phyloP scores from a whole-genome alignment of 139 green algal genomes.

The Tetraselmis chui region DNA sequence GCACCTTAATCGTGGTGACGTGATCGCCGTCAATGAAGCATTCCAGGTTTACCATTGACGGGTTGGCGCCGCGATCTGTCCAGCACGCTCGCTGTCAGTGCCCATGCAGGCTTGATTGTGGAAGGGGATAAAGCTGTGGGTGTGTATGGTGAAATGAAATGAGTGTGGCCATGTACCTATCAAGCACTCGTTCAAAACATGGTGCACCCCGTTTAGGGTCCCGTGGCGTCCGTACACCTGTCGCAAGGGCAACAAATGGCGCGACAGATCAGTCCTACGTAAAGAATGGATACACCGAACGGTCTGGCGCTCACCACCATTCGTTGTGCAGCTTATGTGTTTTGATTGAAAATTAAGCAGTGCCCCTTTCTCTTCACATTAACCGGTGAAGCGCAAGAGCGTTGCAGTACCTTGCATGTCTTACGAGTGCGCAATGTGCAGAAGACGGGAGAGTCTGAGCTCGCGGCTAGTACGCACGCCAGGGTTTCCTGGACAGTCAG shows the following conservation, averaged over 20 bases:
- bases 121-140: too few relatives aligned
- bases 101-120: too few relatives aligned
- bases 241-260: background rate
- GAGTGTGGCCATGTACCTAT: background rate
- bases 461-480: constrained; percentile 43
- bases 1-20: constrained; percentile 64
- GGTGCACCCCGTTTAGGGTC: constrained; percentile 44
- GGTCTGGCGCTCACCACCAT: constrained; percentile 32
- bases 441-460: constrained; percentile 53
- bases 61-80: constrained; percentile 58
- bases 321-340: constrained; percentile 12
- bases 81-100: too few relatives aligned
- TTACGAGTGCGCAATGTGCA: constrained; percentile 79
- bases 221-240: background rate
- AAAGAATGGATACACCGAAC: too few relatives aligned
- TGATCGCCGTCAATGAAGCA: constrained; percentile 71
- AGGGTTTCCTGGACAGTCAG: constrained; percentile 26
- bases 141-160: too few relatives aligned
- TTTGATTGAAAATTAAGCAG: constrained; percentile 17
- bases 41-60: constrained; percentile 62
- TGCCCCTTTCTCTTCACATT: too few relatives aligned
- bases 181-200: constrained; percentile 77
- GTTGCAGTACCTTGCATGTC: constrained; percentile 69
- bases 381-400: too few relatives aligned
- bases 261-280: too few relatives aligned